phyloP scores from a whole-genome alignment of 768 basidiomycete genomes.

The Leccinum pellstonianum region DNA sequence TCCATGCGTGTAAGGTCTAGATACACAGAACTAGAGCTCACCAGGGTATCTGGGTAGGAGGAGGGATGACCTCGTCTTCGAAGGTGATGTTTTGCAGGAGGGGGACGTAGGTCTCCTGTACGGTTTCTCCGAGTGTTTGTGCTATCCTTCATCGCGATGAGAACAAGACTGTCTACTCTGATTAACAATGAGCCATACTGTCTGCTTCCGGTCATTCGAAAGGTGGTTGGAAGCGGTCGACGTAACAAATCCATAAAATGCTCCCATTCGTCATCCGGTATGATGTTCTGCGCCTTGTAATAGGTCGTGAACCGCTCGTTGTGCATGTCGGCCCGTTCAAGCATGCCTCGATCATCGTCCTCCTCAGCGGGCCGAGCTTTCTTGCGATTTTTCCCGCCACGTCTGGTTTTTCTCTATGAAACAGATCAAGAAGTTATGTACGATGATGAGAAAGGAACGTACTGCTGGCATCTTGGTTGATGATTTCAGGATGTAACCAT shows the following conservation, averaged over 20 bases:
- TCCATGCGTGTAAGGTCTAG: neutral
- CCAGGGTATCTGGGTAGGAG: constrained; percentile 88
- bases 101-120: constrained; percentile 78
- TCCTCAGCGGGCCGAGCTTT: constrained; percentile 14
- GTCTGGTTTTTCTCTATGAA: constrained; percentile 21
- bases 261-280: constrained; percentile 80
- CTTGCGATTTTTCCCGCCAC: constrained; percentile 7
- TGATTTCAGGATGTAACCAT: neutral
- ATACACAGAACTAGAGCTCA: constrained; percentile 30
- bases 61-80: constrained; percentile 71
- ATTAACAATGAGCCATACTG: constrained; percentile 48
- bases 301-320: constrained; percentile 68
- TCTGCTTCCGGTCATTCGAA: constrained; percentile 86
- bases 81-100: constrained; percentile 67
- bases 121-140: constrained; percentile 74
- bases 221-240: constrained; percentile 85
- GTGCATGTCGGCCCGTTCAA: constrained; percentile 63
- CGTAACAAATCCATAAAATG: constrained; percentile 62
- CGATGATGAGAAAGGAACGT: constrained; percentile 1
- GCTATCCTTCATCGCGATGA: constrained; percentile 48
- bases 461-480: constrained; percentile 17
- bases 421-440: neutral
- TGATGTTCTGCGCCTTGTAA: constrained; percentile 73
- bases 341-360: constrained; percentile 46
- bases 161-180: neutral